phyloP scores from a whole-genome alignment of 257 asterid species.

The Nicotiana obtusifolia region DNA sequence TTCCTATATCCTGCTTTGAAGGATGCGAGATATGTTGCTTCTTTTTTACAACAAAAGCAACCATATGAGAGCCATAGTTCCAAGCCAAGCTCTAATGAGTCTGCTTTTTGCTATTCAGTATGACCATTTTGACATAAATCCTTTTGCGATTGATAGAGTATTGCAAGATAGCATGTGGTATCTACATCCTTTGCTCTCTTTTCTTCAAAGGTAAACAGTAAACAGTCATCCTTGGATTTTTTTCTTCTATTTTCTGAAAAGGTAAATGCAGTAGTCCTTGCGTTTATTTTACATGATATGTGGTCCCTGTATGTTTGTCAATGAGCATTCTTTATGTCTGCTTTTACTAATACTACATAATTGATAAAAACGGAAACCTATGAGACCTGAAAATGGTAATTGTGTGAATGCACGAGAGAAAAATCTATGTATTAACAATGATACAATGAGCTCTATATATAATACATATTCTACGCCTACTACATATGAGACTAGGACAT shows the following conservation, averaged over 20 bases:
- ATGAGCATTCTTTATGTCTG: neutral
- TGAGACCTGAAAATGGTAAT: neutral
- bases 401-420: too few relatives aligned
- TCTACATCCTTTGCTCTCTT: neutral
- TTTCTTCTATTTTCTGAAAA: neutral
- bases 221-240: too few relatives aligned
- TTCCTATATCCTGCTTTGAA: neutral
- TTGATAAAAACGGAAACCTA: neutral
- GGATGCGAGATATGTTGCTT: neutral
- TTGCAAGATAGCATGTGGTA: neutral
- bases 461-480: too few relatives aligned
- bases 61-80: neutral
- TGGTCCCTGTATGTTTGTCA: neutral
- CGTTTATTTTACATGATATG: neutral
- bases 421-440: too few relatives aligned
- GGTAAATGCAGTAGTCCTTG: neutral
- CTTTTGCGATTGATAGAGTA: neutral
- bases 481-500: too few relatives aligned
- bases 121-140: neutral
- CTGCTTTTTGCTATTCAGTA: neutral
- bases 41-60: neutral
- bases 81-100: neutral
- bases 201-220: neutral
- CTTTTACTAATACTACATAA: neutral
- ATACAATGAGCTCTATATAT: too few relatives aligned